Evolutionary conservation across 1,284 basidiomycete genomes (phyloP), one percentile per base, ranked within the genome.

Genomic region (Athelia psychrophila): DNA sequence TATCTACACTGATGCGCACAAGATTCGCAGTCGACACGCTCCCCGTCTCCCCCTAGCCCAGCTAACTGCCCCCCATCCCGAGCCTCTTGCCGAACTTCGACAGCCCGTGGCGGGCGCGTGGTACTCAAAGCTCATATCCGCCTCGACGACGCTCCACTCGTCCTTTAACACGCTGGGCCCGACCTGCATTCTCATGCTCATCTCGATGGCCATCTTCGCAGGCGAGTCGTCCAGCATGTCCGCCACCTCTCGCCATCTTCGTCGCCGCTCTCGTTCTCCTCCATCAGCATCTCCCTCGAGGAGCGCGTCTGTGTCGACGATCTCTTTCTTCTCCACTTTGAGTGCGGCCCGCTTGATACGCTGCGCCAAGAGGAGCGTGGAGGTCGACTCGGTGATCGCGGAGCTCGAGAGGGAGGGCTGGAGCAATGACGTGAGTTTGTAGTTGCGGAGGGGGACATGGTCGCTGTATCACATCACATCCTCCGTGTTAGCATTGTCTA

Each of bases 361-460:
- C 59, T 87, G 86, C 1, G 96, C 96, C 66, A 99, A 98, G 47
- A 87, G 80, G 16, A 96, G 73, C 0, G 93, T 97, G 55, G 86
- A 93, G 47, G 85, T 85, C 2, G 84, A 88, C 72, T 96, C 94
- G 2, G 84, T 76, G 5, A 94, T 74, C n/a, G 91, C 86, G 47
- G 69, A 70, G 13, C 72, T 62, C 58, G 92, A 89, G 0, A 99
- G 77, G 1, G 93, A 97, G 2, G 95, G 95, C 67, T 98, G 95
- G 5, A 99, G 80, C 70, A 99, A 86, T 27, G 95, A 86, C 3
- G 96, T 99, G 4, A 89, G 75, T 69, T 98, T 98, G 45, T 92
- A 95, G 68, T 98, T 97, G 44, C 96, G 88, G 72, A 91, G 98
- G 2, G 96, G 96, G 13, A 98, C 86, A 64, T 97, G 93, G 60